Base-by-base conservation (phyloP, 2,329 filamentous ascomycete species). In the Hysterium pulicare region DNA sequence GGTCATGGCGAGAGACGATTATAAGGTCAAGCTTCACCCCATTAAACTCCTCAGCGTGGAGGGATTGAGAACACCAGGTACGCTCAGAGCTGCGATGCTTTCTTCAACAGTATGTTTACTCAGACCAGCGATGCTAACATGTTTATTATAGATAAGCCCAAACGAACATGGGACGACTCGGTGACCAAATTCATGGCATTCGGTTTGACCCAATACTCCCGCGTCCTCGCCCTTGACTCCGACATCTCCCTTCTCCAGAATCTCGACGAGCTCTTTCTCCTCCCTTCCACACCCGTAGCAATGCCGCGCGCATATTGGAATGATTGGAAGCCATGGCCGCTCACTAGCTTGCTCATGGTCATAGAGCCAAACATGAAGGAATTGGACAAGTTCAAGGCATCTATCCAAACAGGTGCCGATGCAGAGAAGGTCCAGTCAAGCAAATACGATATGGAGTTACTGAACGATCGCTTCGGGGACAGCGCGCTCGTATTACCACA, bases 291-390 rank as follows among this genome's bases (percentile, higher is more conserved):
- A 1, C 70, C 76, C 1, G 74, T 84, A 3, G 83, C 83, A 2
- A 83, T 87, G 76, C 82, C 84, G 1, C 77, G 81, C 23, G 85
- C 84, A 7, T 87, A 88, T 61, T 88, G 84, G 84, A 69, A 81
- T 1, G 71, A 77, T 4, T 77, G 77, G 0, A 68, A 73, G 1
- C 70, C 69, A 7, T 71, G 72, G 48, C 71, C 73, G 2, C 70
- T 87, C 9, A 79, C 81, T 0, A 81, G 79, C 2, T 73, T 82
- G 32, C 56, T 86, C 31, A 75, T 86, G 59, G 74, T 86, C 3
- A 67, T 86, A 32, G 69, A 81, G 36, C 84, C 84, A 0, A 78
- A 75, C 2, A 57, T 67, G 13, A 52, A 53, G 8, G 81, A 84
- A 42, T 75, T 79, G 44, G 53, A 63, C 36, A 45, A 53, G 8